Evolutionary conservation across 305 asterid genomes (phyloP).

Genomic region (Fraxinus xanthoxyloides): DNA sequence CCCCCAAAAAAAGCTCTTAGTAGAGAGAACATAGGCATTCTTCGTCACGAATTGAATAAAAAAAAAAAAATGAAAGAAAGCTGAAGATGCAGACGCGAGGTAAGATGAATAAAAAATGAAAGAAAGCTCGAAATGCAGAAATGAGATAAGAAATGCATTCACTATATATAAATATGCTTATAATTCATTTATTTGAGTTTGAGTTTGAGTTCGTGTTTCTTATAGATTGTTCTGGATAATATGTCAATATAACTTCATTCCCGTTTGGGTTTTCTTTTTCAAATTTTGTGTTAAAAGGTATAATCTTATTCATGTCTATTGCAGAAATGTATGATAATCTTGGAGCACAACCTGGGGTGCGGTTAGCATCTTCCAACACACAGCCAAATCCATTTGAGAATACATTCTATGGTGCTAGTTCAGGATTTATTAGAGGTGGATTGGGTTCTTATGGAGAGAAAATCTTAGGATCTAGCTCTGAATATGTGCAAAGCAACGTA

Average conservation of each 20-base stretch:
- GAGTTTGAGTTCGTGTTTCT: background rate
- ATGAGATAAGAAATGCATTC: background rate
- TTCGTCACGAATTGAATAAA: no score
- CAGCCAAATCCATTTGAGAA: constrained; percentile 52
- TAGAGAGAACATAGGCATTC: no score
- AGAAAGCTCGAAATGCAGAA: no score
- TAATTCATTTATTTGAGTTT: no score
- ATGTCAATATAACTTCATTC: background rate
- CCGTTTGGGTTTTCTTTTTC: background rate
- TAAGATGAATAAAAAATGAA: no score
- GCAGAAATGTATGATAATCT: constrained; percentile 48
- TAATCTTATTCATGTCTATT: no score
- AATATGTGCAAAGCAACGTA: constrained; percentile 68
- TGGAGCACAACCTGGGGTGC: constrained; percentile 49
- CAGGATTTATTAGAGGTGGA: constrained; percentile 57
- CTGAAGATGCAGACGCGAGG: no score
- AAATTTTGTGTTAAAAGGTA: background rate
- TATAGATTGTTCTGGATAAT: background rate
- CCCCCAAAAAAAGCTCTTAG: no score
- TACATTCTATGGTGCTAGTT: constrained; percentile 50
- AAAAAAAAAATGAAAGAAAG: no score
- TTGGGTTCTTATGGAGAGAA: constrained; percentile 61
- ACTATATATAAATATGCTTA: background rate
- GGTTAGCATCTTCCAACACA: constrained; percentile 35
- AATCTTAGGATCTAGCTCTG: constrained; percentile 62